phyloP scores from a whole-genome alignment of 106 monocot species.

The Platanthera zijinensis region DNA sequence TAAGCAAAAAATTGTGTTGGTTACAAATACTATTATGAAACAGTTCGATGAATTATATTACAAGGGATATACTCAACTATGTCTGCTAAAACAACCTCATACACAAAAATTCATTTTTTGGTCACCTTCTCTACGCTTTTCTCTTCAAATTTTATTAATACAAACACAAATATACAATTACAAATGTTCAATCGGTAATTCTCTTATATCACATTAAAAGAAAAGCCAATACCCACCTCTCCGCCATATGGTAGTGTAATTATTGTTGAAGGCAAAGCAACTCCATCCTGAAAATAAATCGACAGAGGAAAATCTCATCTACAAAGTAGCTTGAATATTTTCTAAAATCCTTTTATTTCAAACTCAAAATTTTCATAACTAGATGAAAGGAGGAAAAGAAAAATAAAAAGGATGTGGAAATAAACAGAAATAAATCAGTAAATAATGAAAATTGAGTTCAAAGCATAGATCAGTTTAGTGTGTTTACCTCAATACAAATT shows the following conservation, averaged over 20 bases:
- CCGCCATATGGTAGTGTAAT: constrained; percentile 92
- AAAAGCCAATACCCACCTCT: constrained; percentile 49
- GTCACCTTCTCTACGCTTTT: too few relatives aligned
- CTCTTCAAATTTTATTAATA: too few relatives aligned
- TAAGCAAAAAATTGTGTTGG: background rate
- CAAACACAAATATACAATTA: background rate
- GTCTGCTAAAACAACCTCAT: background rate
- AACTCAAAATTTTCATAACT: background rate
- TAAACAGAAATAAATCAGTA: background rate
- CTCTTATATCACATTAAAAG: constrained; percentile 1
- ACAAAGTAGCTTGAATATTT: background rate
- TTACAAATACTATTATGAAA: background rate
- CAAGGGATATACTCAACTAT: background rate
- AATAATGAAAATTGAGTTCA: background rate
- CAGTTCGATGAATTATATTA: background rate
- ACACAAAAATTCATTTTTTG: background rate
- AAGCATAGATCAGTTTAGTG: background rate
- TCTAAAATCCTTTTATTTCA: background rate
- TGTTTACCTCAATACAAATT: constrained; percentile 78
- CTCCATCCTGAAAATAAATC: constrained; percentile 69
- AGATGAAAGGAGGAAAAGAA: background rate
- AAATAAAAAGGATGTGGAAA: background rate
- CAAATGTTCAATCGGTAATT: background rate
- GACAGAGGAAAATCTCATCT: background rate
- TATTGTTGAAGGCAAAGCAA: constrained; percentile 81